Base-by-base conservation (phyloP, 768 basidiomycete genomes). In the Podaxis carcinomalis region DNA sequence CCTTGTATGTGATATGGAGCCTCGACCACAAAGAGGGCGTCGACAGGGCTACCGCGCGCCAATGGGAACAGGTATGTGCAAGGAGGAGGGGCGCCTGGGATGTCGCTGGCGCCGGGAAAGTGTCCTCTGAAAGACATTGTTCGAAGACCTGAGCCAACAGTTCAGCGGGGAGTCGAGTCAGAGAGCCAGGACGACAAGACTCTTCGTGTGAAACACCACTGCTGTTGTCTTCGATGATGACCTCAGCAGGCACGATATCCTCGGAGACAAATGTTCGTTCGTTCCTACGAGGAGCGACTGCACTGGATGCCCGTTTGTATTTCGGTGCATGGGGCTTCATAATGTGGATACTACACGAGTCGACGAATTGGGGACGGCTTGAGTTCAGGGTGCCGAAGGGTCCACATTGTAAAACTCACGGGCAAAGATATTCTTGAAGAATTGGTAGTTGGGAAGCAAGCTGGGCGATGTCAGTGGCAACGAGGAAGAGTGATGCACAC, bases 1-100 rank as follows among this genome's bases (percentile, higher is more conserved):
- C 68, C 49, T 68, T 70, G 64, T 73, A 73, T 52, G 70, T 66
- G 63, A 73, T 67, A 51, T 74, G 72, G n/a, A 74, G 62, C 6
- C 66, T 47, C 0, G 69, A 55, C 73, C 73, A 74, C 1, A 74
- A 68, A 19, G 68, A 65, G 36, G 71, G 72, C 2, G 64, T 67
- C 27, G 69, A 65, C 37, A 69, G 50, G 25, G 72, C 68, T 5
- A 73, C 62, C 25, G 63, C 46, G 21, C 73, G 68, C 71, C 71
- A 73, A 40, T 63, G 49, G 3, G 67, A 63, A 21, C 69, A 74
- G 11, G 73, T 66, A 44, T 71, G 71, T 16, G 66, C 67, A 44
- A 72, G 66, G 21, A 70, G 65, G 23, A 74, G 65, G 14, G 73
- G 73, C 2, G 73, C 72, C 32, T 70, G 64, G 4, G 64, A 63